Conservation (phyloP, 108 stramenopile species). For the Cyclotella choctawhatcheeana region DNA sequence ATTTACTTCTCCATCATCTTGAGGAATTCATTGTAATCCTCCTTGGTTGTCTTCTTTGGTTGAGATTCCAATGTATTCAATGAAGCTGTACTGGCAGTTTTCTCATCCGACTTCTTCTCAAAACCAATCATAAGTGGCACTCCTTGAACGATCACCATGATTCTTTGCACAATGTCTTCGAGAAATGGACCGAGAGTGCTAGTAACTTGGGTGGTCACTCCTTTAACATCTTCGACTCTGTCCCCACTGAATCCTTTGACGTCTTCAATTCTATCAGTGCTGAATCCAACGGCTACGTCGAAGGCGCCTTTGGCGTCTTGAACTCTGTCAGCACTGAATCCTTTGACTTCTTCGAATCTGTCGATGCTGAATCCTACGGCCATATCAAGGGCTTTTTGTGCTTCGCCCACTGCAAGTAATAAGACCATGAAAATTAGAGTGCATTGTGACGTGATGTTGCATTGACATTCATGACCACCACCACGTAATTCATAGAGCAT, state of each 20-base stretch:
- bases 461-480: not conserved
- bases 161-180: not conserved
- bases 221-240: not conserved
- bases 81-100: not conserved
- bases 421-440: not conserved
- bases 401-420: not conserved
- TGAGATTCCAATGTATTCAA: not conserved
- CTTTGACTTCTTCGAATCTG: not conserved
- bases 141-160: not conserved
- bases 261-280: not conserved
- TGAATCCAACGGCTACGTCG: not conserved
- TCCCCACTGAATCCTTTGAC: not conserved
- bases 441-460: not conserved
- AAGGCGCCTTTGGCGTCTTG: not conserved
- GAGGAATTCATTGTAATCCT: not conserved
- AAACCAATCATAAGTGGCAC: not conserved
- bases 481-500: not conserved
- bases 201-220: not conserved
- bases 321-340: not conserved
- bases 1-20: conserved; percentile 1
- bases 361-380: conserved; percentile 3
- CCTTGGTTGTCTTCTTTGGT: not conserved
- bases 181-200: not conserved
- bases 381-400: not conserved
- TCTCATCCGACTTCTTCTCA: not conserved